Evolutionary conservation across 345 rosid species (phyloP), one percentile per base, ranked within the genome.

Genomic region (Lepidium sativum): DNA sequence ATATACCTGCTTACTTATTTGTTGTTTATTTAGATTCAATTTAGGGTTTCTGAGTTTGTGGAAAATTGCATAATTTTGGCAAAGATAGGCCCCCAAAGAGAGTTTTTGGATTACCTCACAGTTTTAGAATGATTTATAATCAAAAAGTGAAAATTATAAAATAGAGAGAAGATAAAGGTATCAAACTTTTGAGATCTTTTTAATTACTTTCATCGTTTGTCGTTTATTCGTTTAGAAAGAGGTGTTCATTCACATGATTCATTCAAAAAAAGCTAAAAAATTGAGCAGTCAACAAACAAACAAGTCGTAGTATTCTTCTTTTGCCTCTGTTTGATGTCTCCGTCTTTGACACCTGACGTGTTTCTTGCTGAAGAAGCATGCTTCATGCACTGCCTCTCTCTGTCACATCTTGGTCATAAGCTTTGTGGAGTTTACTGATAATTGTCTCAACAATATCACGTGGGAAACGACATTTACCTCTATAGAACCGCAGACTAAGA

Each of bases 321-420:
- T 20, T 25, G 60, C 53, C 27, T 50, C 13, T 49, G 59, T 39
- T 60, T 60, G 14, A 42, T 60, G 67, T 60, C 52, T 17, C 60
- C 61, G 41, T 25, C 61, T 17, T 60, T 54, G 6, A 42, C 48
- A 54, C 58, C 64, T 27, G 69, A 54, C 58, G 9, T 63, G 50
- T 63, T 55, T 54, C 75, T 63, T 71, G 69, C 69, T 71, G 3
- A 47, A 38, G 69, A 63, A 63, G 58, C 69, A 60, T 60, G 61
- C 16, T 23, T 33, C 31, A 40, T 15, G 27, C 33, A 40, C 20
- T n/a, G 12, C n/a, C 21, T 68, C 42, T 45, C 42, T 60, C 33
- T 39, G 44, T 42, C 20, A 58, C 63, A 40, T 42, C 16, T 9
- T 20, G 43, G 13, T 54, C 11, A 4, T 29, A 50, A 9, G 55